Conservation (phyloP, 1,284 basidiomycete species). For the Moniliophthora roreri region DNA sequence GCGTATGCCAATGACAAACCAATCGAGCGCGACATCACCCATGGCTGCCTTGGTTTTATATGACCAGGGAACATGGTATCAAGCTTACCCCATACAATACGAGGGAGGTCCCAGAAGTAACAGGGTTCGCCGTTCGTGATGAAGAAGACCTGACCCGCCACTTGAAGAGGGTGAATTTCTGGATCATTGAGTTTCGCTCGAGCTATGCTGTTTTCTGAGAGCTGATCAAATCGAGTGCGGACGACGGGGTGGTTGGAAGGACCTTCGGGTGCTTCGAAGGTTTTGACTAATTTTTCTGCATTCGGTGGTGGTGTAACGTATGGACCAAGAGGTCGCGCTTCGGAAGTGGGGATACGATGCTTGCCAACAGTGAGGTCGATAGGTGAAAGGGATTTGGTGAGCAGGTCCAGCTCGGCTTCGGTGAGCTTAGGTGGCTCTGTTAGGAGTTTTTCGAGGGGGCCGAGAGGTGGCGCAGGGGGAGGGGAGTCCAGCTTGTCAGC, state of each 20-base stretch:
- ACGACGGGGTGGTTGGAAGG: constrained; percentile 57
- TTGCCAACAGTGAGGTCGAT: constrained; percentile 64
- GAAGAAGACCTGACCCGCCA: constrained; percentile 95
- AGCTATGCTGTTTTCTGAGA: constrained; percentile 55
- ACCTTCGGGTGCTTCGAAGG: constrained; percentile 57
- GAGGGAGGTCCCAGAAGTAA: constrained; percentile 95
- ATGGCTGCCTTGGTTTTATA: constrained; percentile 36
- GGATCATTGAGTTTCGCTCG: constrained; percentile 44
- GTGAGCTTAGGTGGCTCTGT: constrained; percentile 39
- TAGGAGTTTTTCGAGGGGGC: constrained; percentile 32
- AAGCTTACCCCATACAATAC: constrained; percentile 82
- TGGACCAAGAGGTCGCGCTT: constrained; percentile 79
- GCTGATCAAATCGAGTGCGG: constrained; percentile 75
- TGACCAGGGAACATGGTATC: constrained; percentile 56
- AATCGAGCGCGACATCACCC: constrained; percentile 63
- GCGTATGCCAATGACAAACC: constrained; percentile 72
- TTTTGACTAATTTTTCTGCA: constrained; percentile 56
- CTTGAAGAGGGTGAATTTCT: constrained; percentile 57
- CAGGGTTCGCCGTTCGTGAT: constrained; percentile 97
- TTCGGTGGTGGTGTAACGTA: constrained; percentile 61
- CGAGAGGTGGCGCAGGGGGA: constrained; percentile 37
- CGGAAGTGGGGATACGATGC: constrained; percentile 73
- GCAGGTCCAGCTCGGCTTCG: constrained; percentile 39
- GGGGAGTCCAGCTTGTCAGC: constrained; percentile 75
- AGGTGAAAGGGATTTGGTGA: constrained; percentile 60